phyloP scores from a whole-genome alignment of 2,329 filamentous ascomycete genomes.

The Penicillium sp. region DNA sequence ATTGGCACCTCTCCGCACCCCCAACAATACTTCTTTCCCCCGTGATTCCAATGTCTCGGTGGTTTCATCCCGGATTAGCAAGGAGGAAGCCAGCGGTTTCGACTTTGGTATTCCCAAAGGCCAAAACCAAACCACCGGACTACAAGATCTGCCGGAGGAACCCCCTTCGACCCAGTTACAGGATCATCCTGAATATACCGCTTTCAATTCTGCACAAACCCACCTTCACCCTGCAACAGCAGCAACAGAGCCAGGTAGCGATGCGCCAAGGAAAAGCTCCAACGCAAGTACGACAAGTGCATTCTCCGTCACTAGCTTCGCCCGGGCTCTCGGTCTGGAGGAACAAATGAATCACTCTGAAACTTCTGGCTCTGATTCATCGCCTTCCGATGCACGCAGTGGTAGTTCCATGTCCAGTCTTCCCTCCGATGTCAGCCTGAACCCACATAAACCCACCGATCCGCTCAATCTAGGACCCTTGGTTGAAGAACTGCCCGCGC shows the following conservation, averaged over 20 bases:
- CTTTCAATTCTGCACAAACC: slow-evolving; percentile 18
- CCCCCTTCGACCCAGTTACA: slow-evolving; percentile 13
- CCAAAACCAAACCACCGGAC: slow-evolving; percentile 12
- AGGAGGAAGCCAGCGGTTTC: slow-evolving; percentile 28
- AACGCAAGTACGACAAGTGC: slow-evolving; percentile 32
- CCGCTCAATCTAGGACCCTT: slow-evolving; percentile 50
- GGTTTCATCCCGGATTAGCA: slow-evolving; percentile 18
- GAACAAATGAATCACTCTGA: slow-evolving; percentile 65
- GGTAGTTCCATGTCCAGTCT: slow-evolving; percentile 63
- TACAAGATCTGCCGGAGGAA: slow-evolving; percentile 23
- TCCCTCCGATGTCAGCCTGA: slow-evolving; percentile 41
- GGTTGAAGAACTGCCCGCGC: slow-evolving; percentile 54
- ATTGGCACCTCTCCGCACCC: slow-evolving; percentile 23
- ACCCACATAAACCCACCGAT: slow-evolving; percentile 31
- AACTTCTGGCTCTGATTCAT: slow-evolving; percentile 64
- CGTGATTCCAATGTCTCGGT: slow-evolving; percentile 26
- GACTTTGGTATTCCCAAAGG: slow-evolving; percentile 27
- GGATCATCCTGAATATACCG: slow-evolving; percentile 16
- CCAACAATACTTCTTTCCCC: slow-evolving; percentile 18
- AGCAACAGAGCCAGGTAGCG: slow-evolving; percentile 10
- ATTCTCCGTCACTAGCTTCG: slow-evolving; percentile 40
- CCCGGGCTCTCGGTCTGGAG: slow-evolving; percentile 42
- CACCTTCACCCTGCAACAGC: slow-evolving; percentile 23
- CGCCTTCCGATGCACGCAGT: slow-evolving; percentile 57
- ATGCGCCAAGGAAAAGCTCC: slow-evolving; percentile 23